A percentile compares a stretch with the other conserved stretches of the same genome.
Conservation (phyloP, 495 filamentous ascomycete species). For the Acidomyces sp. region DNA sequence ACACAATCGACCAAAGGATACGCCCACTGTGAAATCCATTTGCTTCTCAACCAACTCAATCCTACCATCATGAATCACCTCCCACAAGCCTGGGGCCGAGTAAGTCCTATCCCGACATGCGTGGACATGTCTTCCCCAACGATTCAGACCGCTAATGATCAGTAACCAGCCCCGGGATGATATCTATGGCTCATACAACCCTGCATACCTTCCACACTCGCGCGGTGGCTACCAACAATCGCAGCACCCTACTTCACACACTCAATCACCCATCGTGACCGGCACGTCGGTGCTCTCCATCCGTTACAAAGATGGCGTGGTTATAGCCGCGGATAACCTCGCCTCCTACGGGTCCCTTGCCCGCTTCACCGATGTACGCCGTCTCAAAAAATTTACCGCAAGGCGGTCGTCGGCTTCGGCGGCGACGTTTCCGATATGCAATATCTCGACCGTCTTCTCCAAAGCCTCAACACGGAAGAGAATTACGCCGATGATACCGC, state of each 20-base stretch:
- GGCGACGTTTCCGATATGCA: slow-evolving; percentile 98
- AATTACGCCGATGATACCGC: slow-evolving; percentile 43
- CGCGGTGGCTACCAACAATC: slow-evolving; percentile 31
- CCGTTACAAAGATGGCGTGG: slow-evolving; percentile 92
- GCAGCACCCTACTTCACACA: slow-evolving; percentile 64
- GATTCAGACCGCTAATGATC: slow-evolving; percentile 8
- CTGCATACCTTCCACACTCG: slow-evolving; percentile 49
- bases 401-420: slow-evolving; percentile 71
- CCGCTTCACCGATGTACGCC: slow-evolving; percentile 89
- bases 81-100: slow-evolving; percentile 91
- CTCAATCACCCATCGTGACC: slow-evolving; percentile 81
- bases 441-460: slow-evolving; percentile 80
- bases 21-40: no score
- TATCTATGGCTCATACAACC: slow-evolving; percentile 84
- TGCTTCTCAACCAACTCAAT: no score
- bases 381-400: slow-evolving; percentile 66
- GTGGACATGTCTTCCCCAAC: no score
- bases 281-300: slow-evolving; percentile 88
- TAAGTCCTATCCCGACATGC: slow-evolving; percentile 40
- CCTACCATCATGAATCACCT: slow-evolving; percentile 67
- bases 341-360: slow-evolving; percentile 96
- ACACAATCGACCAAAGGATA: no score
- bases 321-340: slow-evolving; percentile 91
- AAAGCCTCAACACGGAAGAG: slow-evolving; percentile 74
- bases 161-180: slow-evolving; percentile 71